A percentile compares a stretch with the other conserved stretches of the same genome.
These are phyloP conservation scores for Monilinia laxa DNA, from an alignment of 2,329 filamentous ascomycete genomes.

Conservation along the genomic window DNA sequence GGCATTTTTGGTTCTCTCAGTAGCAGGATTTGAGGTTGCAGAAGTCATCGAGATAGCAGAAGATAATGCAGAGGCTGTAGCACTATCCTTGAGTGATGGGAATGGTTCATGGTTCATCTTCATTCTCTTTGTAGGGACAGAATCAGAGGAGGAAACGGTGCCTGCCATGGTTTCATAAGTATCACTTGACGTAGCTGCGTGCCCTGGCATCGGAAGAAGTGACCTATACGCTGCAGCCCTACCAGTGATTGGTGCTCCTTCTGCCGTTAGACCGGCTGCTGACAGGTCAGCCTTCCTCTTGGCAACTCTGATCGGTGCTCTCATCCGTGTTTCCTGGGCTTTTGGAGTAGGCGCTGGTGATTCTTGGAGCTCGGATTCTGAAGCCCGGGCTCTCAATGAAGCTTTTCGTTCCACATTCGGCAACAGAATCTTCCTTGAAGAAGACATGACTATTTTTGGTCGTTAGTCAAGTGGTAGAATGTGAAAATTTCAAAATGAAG, in stretches of 20 bases:
- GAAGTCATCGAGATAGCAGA: neutral
- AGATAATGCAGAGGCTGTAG: neutral
- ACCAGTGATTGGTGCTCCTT: fast-evolving
- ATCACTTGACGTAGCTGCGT: neutral
- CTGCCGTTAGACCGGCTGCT: too few relatives aligned
- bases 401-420: neutral
- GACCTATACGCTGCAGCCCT: neutral
- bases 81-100: neutral
- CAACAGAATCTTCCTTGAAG: neutral
- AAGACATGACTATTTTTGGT: neutral
- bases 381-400: neutral
- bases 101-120: neutral
- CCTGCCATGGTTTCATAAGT: neutral
- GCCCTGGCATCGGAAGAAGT: neutral
- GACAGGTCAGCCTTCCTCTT: neutral
- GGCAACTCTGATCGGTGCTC: too few relatives aligned
- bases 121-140: neutral
- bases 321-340: too few relatives aligned
- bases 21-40: neutral
- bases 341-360: neutral
- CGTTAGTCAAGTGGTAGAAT: too few relatives aligned
- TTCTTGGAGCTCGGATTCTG: neutral
- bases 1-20: neutral
- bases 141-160: neutral
- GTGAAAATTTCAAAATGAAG: neutral